Conservation (phyloP, 768 basidiomycete species). For the Crepidotus variabilis region DNA sequence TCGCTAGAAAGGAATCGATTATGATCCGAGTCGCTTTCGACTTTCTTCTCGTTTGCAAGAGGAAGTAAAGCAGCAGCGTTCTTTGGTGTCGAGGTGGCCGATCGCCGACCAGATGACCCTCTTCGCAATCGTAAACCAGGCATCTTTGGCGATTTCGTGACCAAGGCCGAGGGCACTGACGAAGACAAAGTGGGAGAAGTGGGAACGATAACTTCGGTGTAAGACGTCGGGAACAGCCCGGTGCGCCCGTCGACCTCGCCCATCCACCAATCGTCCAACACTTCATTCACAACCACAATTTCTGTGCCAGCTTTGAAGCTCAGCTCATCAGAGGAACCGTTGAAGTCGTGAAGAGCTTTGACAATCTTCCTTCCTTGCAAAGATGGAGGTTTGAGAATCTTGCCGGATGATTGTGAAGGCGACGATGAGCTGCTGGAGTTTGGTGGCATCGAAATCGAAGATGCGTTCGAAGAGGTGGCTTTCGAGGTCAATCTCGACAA, state of each 20-base stretch:
- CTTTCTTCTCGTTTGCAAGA: slow-evolving; percentile 3
- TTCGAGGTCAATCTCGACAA: slow-evolving; percentile 3
- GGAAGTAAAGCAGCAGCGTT: not conserved
- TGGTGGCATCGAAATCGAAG: not conserved
- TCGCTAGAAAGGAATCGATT: slow-evolving; percentile 30
- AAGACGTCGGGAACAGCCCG: slow-evolving; percentile 80
- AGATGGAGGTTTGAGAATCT: slow-evolving; percentile 48
- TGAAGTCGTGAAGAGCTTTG: slow-evolving; percentile 73
- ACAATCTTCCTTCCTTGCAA: slow-evolving; percentile 49
- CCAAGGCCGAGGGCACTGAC: slow-evolving; percentile 9
- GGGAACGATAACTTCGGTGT: slow-evolving; percentile 47
- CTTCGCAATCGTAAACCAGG: slow-evolving; percentile 3
- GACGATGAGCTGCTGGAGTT: not conserved
- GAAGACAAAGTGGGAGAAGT: slow-evolving; percentile 7
- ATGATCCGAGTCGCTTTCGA: slow-evolving; percentile 16
- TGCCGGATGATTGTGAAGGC: slow-evolving; percentile 5
- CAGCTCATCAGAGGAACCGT: slow-evolving; percentile 74
- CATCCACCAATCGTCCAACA: slow-evolving; percentile 90
- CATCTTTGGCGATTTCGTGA: slow-evolving; percentile 19
- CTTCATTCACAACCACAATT: slow-evolving; percentile 74
- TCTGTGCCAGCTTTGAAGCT: slow-evolving; percentile 71
- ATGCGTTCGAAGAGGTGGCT: not conserved
- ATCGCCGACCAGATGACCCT: slow-evolving; percentile 6
- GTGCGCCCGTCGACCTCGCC: slow-evolving; percentile 67
- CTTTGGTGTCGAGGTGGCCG: slow-evolving; percentile 6